phyloP scores from a whole-genome alignment of 2,329 filamentous ascomycete genomes.

The Trematosphaeria pertusa region DNA sequence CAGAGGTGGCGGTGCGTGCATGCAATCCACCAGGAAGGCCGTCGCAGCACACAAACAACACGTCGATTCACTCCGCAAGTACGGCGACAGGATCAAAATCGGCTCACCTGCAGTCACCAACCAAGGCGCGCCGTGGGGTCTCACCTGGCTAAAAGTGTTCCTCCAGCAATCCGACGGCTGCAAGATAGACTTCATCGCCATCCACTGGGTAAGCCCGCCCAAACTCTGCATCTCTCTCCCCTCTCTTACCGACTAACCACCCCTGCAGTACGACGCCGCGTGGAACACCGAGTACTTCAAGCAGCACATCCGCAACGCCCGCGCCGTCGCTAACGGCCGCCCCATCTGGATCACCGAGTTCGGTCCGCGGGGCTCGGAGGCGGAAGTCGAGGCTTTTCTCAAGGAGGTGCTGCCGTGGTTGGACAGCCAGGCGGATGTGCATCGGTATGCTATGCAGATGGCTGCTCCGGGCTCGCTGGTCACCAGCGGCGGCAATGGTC shows the following conservation, averaged over 20 bases:
- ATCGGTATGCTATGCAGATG: conserved; percentile 42
- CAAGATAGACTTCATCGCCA: conserved; percentile 42
- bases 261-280: conserved; percentile 34
- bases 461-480: conserved; percentile 24
- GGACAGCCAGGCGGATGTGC: conserved; percentile 32
- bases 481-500: conserved; percentile 16
- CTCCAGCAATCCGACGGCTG: conserved; percentile 35
- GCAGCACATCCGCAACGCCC: conserved; percentile 39
- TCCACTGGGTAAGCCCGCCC: conserved; percentile 37
- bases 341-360: conserved; percentile 49
- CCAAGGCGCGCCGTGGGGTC: conserved; percentile 23
- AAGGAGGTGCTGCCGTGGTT: conserved; percentile 41
- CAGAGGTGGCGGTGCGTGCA: conserved; percentile 31
- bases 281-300: conserved; percentile 38
- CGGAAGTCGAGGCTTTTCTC: conserved; percentile 29
- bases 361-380: conserved; percentile 23
- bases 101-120: conserved; percentile 43
- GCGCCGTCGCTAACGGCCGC: conserved; percentile 59
- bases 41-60: conserved; percentile 20
- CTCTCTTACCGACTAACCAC: neutral
- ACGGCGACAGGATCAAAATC: conserved; percentile 27
- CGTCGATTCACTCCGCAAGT: conserved; percentile 28
- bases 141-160: conserved; percentile 36
- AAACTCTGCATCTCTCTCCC: neutral
- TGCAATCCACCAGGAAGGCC: conserved; percentile 21